Base-by-base conservation (phyloP, 306 rosid species). In the Sindora glabra region DNA sequence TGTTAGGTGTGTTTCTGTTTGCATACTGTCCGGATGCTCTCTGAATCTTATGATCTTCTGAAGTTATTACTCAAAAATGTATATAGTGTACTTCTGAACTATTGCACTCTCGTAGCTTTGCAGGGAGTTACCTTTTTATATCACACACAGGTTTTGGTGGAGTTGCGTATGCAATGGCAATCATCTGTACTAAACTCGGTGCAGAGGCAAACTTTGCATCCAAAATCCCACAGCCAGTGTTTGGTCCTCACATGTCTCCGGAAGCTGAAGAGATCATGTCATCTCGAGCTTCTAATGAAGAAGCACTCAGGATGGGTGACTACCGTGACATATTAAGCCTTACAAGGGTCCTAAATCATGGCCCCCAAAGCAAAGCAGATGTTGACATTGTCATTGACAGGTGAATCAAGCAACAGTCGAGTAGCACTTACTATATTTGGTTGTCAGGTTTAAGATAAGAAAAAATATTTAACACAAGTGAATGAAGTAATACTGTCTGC, bases 131-230 rank as follows among this genome's bases (percentile, higher is more conserved):
- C 81, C 92, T 89, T 70, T 89, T 81, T 68, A 65, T 89, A 62
- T 89, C 95, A 13, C 97, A 89, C 85, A 89, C 97, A 5, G 92
- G 97, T 38, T 89, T 86, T 76, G 97, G 97, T 66, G 97, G 95
- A 79, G 92, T 81, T 16, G 77, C 92, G 50, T 89, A 86, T 73
- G 92, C 97, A 23, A 89, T 86, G 95, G 87, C 95, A 29, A 78
- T 89, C 25, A 70, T 76, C 59, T 89, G 97, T 74, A 67, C 74
- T 51, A 89, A 85, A 71, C 76, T 81, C 33, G 74, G 74, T 30
- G 87, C 81, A 49, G 84, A 81, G 49, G 76, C 65, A 52, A 76
- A 51, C 50, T 76, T 73, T 53, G 61, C 70, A 59, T 69, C 82
- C 27, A 73, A 75, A 55, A 73, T 75, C 62, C 79, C 70, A 15